phyloP scores from a whole-genome alignment of 2,329 filamentous ascomycete genomes.

The Arachnomyces sp. region DNA sequence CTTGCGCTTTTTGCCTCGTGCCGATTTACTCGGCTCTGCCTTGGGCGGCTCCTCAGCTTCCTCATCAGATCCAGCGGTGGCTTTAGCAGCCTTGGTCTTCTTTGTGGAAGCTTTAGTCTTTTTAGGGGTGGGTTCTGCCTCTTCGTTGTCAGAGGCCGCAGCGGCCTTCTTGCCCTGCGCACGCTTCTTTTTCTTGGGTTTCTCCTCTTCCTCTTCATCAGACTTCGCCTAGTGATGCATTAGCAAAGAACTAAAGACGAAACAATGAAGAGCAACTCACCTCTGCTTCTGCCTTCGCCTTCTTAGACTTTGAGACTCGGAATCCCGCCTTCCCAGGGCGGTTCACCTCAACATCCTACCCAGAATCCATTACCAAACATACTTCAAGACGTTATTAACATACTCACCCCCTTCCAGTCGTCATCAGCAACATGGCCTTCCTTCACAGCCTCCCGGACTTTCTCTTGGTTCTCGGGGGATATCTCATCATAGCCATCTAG shows the following conservation, averaged over 20 bases:
- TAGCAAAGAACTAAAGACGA: slow-evolving; percentile 15
- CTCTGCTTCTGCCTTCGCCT: slow-evolving; percentile 26
- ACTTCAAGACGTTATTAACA: slow-evolving; percentile 8
- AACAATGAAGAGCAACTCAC: slow-evolving; percentile 14
- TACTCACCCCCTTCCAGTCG: slow-evolving; percentile 79
- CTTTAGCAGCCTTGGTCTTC: slow-evolving; percentile 1
- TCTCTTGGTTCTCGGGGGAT: slow-evolving; percentile 58
- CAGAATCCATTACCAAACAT: slow-evolving; percentile 6
- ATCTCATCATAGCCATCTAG: slow-evolving; percentile 80
- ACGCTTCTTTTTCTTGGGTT: slow-evolving; percentile 26
- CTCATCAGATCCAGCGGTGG: neutral
- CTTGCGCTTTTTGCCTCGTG: neutral
- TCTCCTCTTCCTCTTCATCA: slow-evolving; percentile 21
- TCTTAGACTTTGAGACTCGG: slow-evolving; percentile 35
- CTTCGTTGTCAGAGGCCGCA: slow-evolving; percentile 15
- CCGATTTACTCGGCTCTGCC: no score
- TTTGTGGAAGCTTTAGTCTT: slow-evolving; percentile 8
- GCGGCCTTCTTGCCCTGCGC: slow-evolving; percentile 29
- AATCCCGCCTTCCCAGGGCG: slow-evolving; percentile 59
- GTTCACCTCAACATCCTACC: slow-evolving; percentile 66
- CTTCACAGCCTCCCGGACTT: slow-evolving; percentile 61
- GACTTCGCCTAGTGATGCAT: slow-evolving; percentile 6
- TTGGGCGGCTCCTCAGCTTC: no score
- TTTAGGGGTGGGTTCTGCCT: slow-evolving; percentile 12
- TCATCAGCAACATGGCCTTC: slow-evolving; percentile 75